Base-by-base conservation (phyloP, 495 filamentous ascomycete species). In the Pyrenopolyporus hunteri region DNA sequence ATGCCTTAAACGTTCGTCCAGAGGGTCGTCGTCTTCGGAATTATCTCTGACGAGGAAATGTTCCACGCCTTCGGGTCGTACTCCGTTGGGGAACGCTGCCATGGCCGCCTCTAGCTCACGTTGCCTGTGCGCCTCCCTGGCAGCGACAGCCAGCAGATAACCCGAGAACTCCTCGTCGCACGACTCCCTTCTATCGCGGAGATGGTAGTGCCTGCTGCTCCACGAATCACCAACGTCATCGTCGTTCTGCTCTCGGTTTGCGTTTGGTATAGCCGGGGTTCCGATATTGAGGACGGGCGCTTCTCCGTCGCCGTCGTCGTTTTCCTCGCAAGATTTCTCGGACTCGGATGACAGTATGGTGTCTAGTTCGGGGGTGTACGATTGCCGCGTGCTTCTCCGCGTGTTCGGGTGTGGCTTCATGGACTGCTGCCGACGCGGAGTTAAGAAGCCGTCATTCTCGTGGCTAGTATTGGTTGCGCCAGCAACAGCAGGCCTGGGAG, bases 101-200 rank as follows among this genome's bases (percentile, higher is more conserved):
- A 81, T 73, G 63, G 76, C 77, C 48, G 74, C 66, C 69, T 81
- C 74, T 35, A 79, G 69, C 49, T 81, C 68, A 61, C 68, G 64
- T 69, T 93, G 87, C 69, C 85, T 85, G 69, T 93, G 86, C 10
- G 89, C 89, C 55, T 89, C 87, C 46, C 82, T 83, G 32, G 89
- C 88, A 16, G 90, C 89, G 46, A 96, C 75, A 16, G 87, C 84
- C 13, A 93, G 81, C 33, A 96, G 73, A 63, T 91, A 92, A 9
- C 86, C 86, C 37, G 87, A 86, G 54, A 89, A 86, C 56, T 83
- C 78, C 29, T 86, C 86, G 71, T 93, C 87, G 45, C 85, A 86
- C 44, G 80, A 76, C 77, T 89, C 79, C 78, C 86, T 67, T 36
- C 79, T 75, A 29, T 72, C 62, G 63, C 52, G 73, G 39, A 47